Conservation (phyloP, 345 rosid species). For the Salix purpurea region DNA sequence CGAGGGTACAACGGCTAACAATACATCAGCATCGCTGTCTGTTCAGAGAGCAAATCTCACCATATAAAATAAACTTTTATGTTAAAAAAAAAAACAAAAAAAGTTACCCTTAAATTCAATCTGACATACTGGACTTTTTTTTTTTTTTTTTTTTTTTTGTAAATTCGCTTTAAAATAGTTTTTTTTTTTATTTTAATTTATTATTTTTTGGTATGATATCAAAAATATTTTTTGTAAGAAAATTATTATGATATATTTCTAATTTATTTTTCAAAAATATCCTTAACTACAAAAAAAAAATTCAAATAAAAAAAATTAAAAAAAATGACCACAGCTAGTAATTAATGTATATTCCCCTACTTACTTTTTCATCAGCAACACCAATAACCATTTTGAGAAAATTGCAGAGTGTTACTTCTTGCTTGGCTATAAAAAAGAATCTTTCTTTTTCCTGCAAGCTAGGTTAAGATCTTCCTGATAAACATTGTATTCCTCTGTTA, state of each 20-base stretch:
- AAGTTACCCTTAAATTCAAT: too few species aligned
- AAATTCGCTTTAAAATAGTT: too few species aligned
- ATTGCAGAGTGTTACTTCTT: background rate
- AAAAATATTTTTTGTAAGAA: too few species aligned
- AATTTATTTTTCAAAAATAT: too few species aligned
- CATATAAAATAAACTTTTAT: background rate
- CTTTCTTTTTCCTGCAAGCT: background rate
- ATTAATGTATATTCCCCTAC: background rate
- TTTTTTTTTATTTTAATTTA: too few species aligned
- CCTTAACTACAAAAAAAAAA: too few species aligned
- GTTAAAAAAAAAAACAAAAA: background rate
- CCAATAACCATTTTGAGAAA: background rate
- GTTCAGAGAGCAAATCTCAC: background rate
- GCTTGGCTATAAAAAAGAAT: constrained; percentile 8
- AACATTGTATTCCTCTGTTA: background rate
- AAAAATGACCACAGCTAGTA: background rate
- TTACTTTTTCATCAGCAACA: background rate
- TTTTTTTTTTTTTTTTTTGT: too few species aligned
- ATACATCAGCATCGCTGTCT: background rate
- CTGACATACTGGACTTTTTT: background rate
- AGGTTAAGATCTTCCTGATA: background rate
- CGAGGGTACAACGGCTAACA: background rate
- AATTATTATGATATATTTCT: too few species aligned
- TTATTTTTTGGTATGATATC: too few species aligned
- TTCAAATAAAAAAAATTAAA: too few species aligned